phyloP scores from a whole-genome alignment of 176 grass and related monocot genomes.

The Aegilops longissima region DNA sequence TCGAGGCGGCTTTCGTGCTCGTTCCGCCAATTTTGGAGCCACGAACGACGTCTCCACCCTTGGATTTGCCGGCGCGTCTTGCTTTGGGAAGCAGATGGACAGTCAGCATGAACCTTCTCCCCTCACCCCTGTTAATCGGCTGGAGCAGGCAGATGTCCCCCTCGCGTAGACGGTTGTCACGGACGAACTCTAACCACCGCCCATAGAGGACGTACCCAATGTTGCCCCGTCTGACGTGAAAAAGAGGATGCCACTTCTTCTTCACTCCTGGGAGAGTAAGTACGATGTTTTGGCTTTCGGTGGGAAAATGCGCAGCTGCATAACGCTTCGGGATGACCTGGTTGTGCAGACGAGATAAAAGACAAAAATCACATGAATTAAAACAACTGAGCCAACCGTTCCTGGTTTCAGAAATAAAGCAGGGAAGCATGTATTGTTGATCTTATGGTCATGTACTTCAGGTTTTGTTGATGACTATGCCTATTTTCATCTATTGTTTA shows the following conservation, averaged over 20 bases:
- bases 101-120: conserved; percentile 7
- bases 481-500: background rate
- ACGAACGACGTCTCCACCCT: background rate
- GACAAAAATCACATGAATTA: background rate
- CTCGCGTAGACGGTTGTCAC: background rate
- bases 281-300: background rate
- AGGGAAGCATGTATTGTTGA: background rate
- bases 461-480: no score
- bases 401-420: background rate
- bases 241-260: conserved; percentile 7
- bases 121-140: background rate
- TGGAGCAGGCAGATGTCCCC: conserved; percentile 2
- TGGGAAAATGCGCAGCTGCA: background rate
- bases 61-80: background rate
- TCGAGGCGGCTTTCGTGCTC: background rate
- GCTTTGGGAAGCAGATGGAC: conserved; percentile 8
- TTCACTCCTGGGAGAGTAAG: background rate
- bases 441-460: background rate
- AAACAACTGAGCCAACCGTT: background rate
- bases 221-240: background rate
- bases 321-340: background rate
- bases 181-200: conserved; percentile 5
- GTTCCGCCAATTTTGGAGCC: background rate
- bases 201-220: background rate
- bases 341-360: background rate